Evolutionary conservation across 441 rosid genomes (phyloP).

Genomic region (Mallotus repandus): DNA sequence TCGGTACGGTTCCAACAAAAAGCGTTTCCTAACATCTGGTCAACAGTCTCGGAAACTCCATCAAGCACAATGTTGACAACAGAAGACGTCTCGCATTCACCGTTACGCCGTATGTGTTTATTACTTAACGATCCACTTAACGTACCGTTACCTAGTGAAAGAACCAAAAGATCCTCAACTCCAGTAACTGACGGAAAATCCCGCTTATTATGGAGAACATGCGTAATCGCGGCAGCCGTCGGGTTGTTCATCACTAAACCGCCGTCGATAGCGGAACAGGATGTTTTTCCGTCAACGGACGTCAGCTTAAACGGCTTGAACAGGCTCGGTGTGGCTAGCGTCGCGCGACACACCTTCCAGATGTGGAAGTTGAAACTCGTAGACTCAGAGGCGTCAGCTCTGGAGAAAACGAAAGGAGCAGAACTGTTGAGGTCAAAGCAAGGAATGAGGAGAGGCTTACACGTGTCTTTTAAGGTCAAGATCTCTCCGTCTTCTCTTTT

Average conservation of each 20-base stretch:
- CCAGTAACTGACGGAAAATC: conserved; percentile 82
- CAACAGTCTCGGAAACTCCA: conserved; percentile 86
- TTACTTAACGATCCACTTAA: conserved; percentile 27
- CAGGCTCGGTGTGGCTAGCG: conserved; percentile 76
- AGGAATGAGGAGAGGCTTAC: conserved; percentile 92
- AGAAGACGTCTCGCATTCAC: conserved; percentile 64
- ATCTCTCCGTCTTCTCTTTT: conserved; percentile 60
- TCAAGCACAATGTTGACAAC: conserved; percentile 74
- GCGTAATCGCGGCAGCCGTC: conserved; percentile 83
- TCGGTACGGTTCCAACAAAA: conserved; percentile 86
- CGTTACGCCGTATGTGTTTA: conserved; percentile 38
- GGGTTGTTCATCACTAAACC: conserved; percentile 97
- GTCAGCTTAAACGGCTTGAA: conserved; percentile 65
- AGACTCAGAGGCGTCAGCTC: conserved; percentile 89
- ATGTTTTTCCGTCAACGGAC: conserved; percentile 79
- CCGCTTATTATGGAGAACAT: conserved; percentile 90
- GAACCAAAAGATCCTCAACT: conserved; percentile 81
- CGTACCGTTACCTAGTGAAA: conserved; percentile 80
- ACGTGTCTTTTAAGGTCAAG: conserved; percentile 78
- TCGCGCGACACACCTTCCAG: conserved; percentile 89
- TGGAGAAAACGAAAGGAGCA: conserved; percentile 95
- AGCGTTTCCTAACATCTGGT: conserved; percentile 91
- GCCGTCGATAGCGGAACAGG: conserved; percentile 81
- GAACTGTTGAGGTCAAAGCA: conserved; percentile 88
- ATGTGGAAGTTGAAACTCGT: conserved; percentile 86